These are phyloP conservation scores for Raffaelea ambrosiae DNA, from an alignment of 2,329 filamentous ascomycete genomes.

Conservation along the genomic window DNA sequence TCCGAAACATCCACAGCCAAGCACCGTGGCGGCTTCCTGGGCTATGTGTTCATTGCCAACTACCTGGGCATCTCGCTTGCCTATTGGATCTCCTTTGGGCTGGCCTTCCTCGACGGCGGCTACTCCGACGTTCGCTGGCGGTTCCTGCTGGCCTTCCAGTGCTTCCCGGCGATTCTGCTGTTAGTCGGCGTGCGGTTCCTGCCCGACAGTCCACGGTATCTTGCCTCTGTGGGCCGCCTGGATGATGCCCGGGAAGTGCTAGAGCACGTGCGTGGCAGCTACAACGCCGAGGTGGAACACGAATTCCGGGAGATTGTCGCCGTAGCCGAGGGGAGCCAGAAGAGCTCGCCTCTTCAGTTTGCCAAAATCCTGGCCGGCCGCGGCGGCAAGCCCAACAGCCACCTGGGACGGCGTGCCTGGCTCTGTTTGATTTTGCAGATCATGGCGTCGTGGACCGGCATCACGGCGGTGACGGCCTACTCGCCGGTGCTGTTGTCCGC, in stretches of 20 bases:
- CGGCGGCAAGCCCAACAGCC: slow-evolving; percentile 23
- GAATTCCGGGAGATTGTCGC: slow-evolving; percentile 32
- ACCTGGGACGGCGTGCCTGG: slow-evolving; percentile 30
- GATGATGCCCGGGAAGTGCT: slow-evolving; percentile 23
- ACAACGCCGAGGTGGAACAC: slow-evolving; percentile 25
- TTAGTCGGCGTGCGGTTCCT: slow-evolving; percentile 28
- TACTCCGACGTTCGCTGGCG: slow-evolving; percentile 25
- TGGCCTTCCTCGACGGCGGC: slow-evolving; percentile 16
- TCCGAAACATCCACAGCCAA: slow-evolving; percentile 37
- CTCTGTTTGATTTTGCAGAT: slow-evolving; percentile 31
- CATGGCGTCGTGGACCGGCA: slow-evolving; percentile 35
- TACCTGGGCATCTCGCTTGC: slow-evolving; percentile 38
- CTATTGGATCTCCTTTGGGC: slow-evolving; percentile 30
- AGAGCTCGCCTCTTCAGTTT: slow-evolving; percentile 27
- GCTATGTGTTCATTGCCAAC: slow-evolving; percentile 43
- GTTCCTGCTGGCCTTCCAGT: slow-evolving; percentile 30
- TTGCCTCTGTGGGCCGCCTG: slow-evolving; percentile 12
- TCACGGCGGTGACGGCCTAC: slow-evolving; percentile 31
- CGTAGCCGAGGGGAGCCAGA: slow-evolving; percentile 27
- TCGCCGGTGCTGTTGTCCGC: slow-evolving; percentile 22
- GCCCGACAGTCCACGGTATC: slow-evolving; percentile 34
- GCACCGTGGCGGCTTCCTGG: slow-evolving; percentile 36
- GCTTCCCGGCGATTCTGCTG: slow-evolving; percentile 31
- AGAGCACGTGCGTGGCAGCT: slow-evolving; percentile 21
- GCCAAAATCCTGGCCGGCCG: slow-evolving; percentile 27